Evolutionary conservation across 164 flowering plant genomes (phyloP), one percentile per base, ranked within the genome.

Genomic region (Cinnamomum chago): DNA sequence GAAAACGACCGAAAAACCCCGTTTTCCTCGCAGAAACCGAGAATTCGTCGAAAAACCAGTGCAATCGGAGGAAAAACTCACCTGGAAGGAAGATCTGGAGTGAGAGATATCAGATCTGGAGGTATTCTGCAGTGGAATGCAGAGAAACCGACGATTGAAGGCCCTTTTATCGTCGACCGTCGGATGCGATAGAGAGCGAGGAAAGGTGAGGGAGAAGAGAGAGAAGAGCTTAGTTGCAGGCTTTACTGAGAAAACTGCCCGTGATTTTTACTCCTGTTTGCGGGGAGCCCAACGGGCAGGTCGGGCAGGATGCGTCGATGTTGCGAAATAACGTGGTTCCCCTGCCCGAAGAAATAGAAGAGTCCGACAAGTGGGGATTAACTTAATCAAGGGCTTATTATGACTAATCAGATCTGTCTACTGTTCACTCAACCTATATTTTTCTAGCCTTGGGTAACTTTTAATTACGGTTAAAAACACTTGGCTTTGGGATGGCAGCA

Each of bases 121-220:
- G 67, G n/a, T 35, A 72, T 65, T 35, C 55, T 30, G 79, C 18
- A 4, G 76, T 77, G 76, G 62, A 83, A 65, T 68, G 66, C 13
- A 33, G 51, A 55, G 67, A 66, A 70, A 47, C 27, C n/a, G 58
- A 73, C 71, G 40, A 22, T 27, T 68, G 71, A 72, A 27, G 72
- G 70, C 70, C 69, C 75, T 73, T 78, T 70, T 79, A 83, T 83
- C 70, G 27, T 83, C 71, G 72, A 76, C 87, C 87, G 84, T 85
- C 71, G 70, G 87, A 85, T 85, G 67, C 7, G 33, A 64, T 11
- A 40, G 30, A 30, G 70, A 55, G 65, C 17, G 50, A 1, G 1
- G 67, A 22, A 58, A 24, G 33, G 6, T 2, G 5, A 64, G 27
- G 1, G 33, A 13, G 67, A 23, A 24, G 28, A 76, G 30, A 79